Evolutionary conservation across 1,284 basidiomycete species (phyloP).

Genomic region (Malassezia japonica): DNA sequence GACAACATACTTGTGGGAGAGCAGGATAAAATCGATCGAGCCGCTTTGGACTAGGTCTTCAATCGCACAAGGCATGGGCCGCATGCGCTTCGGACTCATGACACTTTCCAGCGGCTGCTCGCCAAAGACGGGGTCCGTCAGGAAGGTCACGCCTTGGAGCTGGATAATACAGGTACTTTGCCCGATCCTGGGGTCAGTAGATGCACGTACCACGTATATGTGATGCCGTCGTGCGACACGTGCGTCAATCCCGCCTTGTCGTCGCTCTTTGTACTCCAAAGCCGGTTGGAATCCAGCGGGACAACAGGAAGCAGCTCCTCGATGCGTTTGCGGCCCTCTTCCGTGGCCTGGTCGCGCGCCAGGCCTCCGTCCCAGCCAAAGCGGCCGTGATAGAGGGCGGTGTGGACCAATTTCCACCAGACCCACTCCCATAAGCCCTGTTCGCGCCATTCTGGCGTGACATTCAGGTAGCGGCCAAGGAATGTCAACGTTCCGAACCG

Average conservation of each 20-base stretch:
- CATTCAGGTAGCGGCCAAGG: conserved; percentile 48
- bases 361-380: conserved; percentile 44
- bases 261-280: conserved; percentile 13
- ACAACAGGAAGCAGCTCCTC: conserved; percentile 27
- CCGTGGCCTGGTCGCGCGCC: conserved; percentile 23
- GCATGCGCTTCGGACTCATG: conserved; percentile 49
- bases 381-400: conserved; percentile 23
- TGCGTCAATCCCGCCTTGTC: neutral
- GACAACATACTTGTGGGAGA: conserved; percentile 50
- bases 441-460: conserved; percentile 51
- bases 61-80: conserved; percentile 50
- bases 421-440: conserved; percentile 50
- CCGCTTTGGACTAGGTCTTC: conserved; percentile 44
- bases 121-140: conserved; percentile 53
- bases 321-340: conserved; percentile 21
- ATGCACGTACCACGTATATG: conserved; percentile 25
- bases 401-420: conserved; percentile 28
- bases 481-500: conserved; percentile 40
- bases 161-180: conserved; percentile 50
- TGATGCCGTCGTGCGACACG: conserved; percentile 3
- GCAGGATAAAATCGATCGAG: conserved; percentile 50
- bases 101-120: conserved; percentile 50
- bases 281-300: conserved; percentile 22
- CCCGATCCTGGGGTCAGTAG: conserved; percentile 17
- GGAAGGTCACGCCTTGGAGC: conserved; percentile 51